Percentiles rank a stretch among this genome's conserved stretches.
phyloP scores from a whole-genome alignment of 768 basidiomycete species.

The Rhizopogon vesiculosus region DNA sequence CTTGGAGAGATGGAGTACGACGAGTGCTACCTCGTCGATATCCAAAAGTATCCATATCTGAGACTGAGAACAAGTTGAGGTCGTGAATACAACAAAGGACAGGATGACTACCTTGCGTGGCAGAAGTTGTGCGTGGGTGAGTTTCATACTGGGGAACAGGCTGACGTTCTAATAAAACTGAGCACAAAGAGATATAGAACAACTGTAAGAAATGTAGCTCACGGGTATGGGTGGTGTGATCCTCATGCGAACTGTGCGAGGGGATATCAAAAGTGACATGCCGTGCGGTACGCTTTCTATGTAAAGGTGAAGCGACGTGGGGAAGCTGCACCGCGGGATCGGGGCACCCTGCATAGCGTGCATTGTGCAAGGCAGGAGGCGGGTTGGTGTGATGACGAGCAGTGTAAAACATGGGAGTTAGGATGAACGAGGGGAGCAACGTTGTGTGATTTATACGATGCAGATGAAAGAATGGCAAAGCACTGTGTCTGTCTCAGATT shows the following conservation, averaged over 20 bases:
- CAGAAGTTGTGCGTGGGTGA: no score
- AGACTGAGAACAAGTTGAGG: background rate
- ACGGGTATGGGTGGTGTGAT: background rate
- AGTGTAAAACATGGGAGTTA: background rate
- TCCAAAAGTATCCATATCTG: background rate
- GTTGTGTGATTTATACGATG: background rate
- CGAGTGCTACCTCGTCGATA: background rate
- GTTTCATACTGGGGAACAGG: background rate
- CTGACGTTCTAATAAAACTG: background rate
- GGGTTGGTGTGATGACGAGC: background rate
- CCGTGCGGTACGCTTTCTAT: background rate
- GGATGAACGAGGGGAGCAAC: background rate
- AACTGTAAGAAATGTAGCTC: background rate
- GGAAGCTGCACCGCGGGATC: background rate
- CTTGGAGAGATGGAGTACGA: background rate
- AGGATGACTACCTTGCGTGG: background rate
- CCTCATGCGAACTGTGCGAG: background rate
- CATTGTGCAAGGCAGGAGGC: background rate
- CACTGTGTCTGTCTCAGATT: no score
- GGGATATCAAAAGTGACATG: background rate
- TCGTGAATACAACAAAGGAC: no score
- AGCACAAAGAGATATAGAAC: background rate
- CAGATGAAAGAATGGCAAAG: background rate
- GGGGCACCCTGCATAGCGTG: slow-evolving; percentile 1
- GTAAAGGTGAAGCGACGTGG: background rate